Percentiles rank a stretch among this genome's conserved stretches.
phyloP scores from a whole-genome alignment of 2,329 filamentous ascomycete species.

The Calonectria honghensis region DNA sequence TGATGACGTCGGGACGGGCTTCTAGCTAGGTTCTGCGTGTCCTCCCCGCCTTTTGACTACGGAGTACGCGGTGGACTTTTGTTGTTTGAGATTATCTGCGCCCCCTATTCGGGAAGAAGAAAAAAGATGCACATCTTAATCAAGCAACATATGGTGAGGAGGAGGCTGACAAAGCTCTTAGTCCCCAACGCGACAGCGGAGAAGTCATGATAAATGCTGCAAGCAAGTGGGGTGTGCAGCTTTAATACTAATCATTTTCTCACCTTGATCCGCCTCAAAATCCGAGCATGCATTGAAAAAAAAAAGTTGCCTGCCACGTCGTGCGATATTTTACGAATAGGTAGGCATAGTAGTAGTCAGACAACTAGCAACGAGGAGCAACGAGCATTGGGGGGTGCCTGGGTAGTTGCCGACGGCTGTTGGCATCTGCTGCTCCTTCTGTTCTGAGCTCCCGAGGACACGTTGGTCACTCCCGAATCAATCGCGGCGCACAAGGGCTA shows the following conservation, averaged over 20 bases:
- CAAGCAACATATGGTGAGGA: too few species aligned
- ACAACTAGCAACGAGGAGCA: neutral
- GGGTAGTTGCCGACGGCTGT: neutral
- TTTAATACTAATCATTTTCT: neutral
- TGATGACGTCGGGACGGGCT: neutral
- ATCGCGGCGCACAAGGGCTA: neutral
- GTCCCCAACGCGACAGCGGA: neutral
- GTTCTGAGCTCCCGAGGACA: neutral
- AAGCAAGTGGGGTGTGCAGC: neutral
- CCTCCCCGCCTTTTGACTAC: neutral
- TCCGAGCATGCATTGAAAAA: neutral
- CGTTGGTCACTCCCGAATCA: neutral
- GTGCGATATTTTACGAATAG: slow-evolving; percentile 1
- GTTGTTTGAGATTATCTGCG: neutral
- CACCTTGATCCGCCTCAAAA: neutral
- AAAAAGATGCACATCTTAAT: neutral
- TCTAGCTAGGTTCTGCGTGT: neutral
- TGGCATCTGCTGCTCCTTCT: neutral
- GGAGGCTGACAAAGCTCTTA: too few species aligned
- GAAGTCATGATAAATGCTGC: slow-evolving; percentile 4
- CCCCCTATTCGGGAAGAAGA: neutral
- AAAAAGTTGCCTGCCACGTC: neutral
- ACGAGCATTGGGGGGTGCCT: neutral
- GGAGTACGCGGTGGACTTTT: neutral
- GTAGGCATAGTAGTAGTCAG: neutral